These are phyloP conservation scores for Cladochytrium replicatum DNA, from an alignment of 192 early-diverging fungal species.

Conservation along the genomic window DNA sequence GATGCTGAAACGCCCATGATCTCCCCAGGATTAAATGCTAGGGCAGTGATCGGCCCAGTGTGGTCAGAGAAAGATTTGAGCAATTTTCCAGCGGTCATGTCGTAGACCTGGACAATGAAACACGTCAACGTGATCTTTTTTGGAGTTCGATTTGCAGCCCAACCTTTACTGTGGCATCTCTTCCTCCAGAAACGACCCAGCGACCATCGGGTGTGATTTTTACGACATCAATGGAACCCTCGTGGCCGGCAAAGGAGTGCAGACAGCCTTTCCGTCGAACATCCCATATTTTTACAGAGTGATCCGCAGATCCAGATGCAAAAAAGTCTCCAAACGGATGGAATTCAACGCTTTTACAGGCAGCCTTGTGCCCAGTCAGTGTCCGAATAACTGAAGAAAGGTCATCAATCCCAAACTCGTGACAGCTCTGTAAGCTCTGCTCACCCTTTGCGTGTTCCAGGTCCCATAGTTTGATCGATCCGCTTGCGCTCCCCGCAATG, in stretches of 20 bases:
- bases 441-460: constrained; percentile 48
- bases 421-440: too few species aligned
- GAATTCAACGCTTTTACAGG: constrained; percentile 39
- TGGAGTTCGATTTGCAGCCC: neutral
- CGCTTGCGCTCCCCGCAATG: constrained; percentile 38
- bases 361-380: constrained; percentile 37
- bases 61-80: constrained; percentile 34
- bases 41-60: constrained; percentile 20
- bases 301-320: constrained; percentile 46
- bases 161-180: constrained; percentile 39
- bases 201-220: constrained; percentile 51
- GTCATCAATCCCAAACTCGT: neutral
- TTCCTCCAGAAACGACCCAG: constrained; percentile 45
- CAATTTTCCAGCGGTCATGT: constrained; percentile 49
- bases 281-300: constrained; percentile 51
- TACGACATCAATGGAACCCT: constrained; percentile 18
- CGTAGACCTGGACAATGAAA: constrained; percentile 50
- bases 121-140: neutral
- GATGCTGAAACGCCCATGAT: constrained; percentile 37
- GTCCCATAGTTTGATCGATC: constrained; percentile 55
- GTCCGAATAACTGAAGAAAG: constrained; percentile 38
- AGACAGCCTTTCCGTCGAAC: constrained; percentile 50
- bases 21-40: constrained; percentile 49
- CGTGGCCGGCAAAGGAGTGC: constrained; percentile 42
- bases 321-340: constrained; percentile 63